Evolutionary conservation across 331 rosid species (phyloP).

Genomic region (Stylosanthes scabra): DNA sequence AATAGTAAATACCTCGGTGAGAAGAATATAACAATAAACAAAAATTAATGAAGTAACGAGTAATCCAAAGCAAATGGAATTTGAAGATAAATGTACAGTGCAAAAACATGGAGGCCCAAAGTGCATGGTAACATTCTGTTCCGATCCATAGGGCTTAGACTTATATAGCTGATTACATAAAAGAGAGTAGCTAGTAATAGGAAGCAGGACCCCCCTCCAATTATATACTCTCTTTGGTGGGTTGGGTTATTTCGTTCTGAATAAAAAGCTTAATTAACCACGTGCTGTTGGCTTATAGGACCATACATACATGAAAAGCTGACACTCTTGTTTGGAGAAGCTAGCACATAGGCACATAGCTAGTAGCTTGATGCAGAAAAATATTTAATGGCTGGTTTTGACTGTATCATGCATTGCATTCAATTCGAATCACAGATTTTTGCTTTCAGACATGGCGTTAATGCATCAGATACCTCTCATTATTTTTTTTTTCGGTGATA

Average conservation of each 20-base stretch:
- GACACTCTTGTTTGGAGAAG: constrained; percentile 26
- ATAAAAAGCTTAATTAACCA: constrained; percentile 11
- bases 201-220: background rate
- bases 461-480: no score
- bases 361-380: constrained; percentile 2
- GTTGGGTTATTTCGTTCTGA: background rate
- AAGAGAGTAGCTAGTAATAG: background rate
- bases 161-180: background rate
- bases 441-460: constrained; percentile 10
- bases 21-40: no score
- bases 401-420: constrained; percentile 36
- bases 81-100: constrained; percentile 8
- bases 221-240: background rate
- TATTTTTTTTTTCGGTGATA: no score
- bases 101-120: constrained; percentile 19
- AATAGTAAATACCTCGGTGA: no score
- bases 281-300: constrained; percentile 32
- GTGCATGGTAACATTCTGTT: constrained; percentile 32
- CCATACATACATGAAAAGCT: constrained; percentile 44
- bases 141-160: background rate
- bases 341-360: background rate
- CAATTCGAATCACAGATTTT: background rate
- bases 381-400: constrained; percentile 34
- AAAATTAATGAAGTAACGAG: no score
- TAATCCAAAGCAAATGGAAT: constrained; percentile 25